Evolutionary conservation across 352 stramenopile genomes (phyloP), one percentile per base, ranked within the genome.

Genomic region (Phytophthora capsici): DNA sequence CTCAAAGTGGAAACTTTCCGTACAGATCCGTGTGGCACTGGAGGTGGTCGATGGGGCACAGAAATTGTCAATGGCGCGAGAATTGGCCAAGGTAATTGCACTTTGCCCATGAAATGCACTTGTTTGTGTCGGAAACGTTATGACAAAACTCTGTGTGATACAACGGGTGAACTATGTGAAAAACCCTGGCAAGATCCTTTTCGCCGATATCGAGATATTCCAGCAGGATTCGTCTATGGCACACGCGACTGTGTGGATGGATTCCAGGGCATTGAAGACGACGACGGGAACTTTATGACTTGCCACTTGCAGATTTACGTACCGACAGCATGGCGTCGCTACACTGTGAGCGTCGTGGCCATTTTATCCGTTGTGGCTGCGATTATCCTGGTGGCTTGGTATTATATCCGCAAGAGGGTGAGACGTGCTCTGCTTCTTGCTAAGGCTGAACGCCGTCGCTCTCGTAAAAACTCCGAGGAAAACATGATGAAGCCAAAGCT

Each of bases 251-350:
- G 97, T 57, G 82, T 83, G 6, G 91, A 95, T 53, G 97, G 97
- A 2, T 99, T 97, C 64, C 91, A 99, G 68, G 97, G 96, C 4
- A 73, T 97, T 32, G 82, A 97, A 40, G 91, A 99, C 59, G 75
- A 68, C 9, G 52, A 96, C 19, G 95, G 97, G 17, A 71, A 86
- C 20, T 98, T 98, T 60, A 63, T 84, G 22, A 98, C 82, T 45
- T 99, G 97, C 66, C 97, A 99, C 74, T 64, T 99, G 25, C 85
- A 89, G 63, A 98, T 99, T 51, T 98, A 98, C 71, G 87, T 96
- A 51, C 97, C 97, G 4, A 92, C 80, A 3, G 58, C 69, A 9
- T 96, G 89, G 59, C 86, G 97, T 32, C 69, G 88, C 5, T 93
- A 97, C 63, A 94, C 88, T 2, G 77, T 88, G 22, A 92, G 80